These are phyloP conservation scores for Pseudovirgaria hyperparasitica DNA, from an alignment of 2,329 filamentous ascomycete genomes.

Conservation along the genomic window DNA sequence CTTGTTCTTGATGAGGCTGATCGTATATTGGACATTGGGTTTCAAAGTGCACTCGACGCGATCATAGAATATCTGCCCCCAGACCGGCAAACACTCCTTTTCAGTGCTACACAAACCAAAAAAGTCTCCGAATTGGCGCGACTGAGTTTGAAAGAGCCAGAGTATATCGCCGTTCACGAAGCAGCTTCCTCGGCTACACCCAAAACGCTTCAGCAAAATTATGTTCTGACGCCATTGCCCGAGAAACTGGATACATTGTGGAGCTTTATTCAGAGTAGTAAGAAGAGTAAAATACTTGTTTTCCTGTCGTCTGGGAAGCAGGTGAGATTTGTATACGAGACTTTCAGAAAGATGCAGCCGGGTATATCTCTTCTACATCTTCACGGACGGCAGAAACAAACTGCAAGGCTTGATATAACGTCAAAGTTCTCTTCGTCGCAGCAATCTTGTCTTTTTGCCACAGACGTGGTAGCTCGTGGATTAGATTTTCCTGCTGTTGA, in stretches of 20 bases:
- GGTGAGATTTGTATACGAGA: constrained; percentile 90
- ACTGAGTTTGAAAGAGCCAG: constrained; percentile 75
- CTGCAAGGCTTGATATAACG: constrained; percentile 77
- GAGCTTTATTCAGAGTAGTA: constrained; percentile 80
- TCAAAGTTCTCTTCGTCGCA: constrained; percentile 69
- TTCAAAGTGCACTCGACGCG: constrained; percentile 79
- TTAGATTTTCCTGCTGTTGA: constrained; percentile 94
- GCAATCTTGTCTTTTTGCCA: constrained; percentile 81
- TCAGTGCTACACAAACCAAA: constrained; percentile 92
- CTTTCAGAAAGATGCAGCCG: constrained; percentile 83
- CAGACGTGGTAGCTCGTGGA: constrained; percentile 86
- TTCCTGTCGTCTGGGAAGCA: constrained; percentile 94
- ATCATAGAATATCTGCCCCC: constrained; percentile 83
- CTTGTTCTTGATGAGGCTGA: constrained; percentile 93
- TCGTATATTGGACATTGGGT: constrained; percentile 95
- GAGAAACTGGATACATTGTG: constrained; percentile 88
- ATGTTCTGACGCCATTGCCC: constrained; percentile 69
- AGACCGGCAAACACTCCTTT: constrained; percentile 79
- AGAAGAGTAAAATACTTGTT: constrained; percentile 90
- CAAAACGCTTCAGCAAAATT: constrained; percentile 75
- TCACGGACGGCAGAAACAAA: constrained; percentile 87
- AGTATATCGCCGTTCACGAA: constrained; percentile 92
- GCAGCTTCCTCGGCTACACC: constrained; percentile 69
- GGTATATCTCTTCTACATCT: constrained; percentile 88
- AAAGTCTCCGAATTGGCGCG: constrained; percentile 85